Conservation (phyloP, 345 rosid genomes). For the Sonneratia caseolaris region DNA sequence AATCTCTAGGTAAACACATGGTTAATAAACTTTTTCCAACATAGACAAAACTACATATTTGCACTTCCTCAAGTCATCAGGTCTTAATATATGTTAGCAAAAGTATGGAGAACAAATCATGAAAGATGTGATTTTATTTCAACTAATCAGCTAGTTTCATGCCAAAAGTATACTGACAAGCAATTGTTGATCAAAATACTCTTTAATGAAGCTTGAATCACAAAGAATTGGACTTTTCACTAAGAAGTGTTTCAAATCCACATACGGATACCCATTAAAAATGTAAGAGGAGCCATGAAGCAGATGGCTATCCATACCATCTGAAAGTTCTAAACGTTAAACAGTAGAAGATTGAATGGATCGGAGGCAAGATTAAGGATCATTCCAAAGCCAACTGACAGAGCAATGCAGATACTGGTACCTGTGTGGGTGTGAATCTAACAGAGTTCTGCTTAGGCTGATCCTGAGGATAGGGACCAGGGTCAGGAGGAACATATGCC, state of each 20-base stretch:
- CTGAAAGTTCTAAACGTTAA: background rate
- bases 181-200: background rate
- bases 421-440: slow-evolving; percentile 94
- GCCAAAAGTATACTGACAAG: background rate
- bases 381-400: background rate
- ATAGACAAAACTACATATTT: background rate
- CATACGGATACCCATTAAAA: background rate
- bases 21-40: background rate
- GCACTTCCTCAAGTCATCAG: no score
- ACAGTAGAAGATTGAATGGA: background rate
- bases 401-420: slow-evolving; percentile 13
- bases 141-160: background rate
- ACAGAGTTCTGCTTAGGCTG: slow-evolving; percentile 94
- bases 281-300: background rate
- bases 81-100: background rate
- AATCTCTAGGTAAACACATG: background rate
- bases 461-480: slow-evolving; percentile 99
- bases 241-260: background rate
- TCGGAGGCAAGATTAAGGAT: background rate
- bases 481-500: slow-evolving; percentile 86
- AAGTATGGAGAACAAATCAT: background rate
- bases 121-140: background rate
- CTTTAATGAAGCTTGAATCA: background rate
- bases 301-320: background rate
- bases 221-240: background rate